Evolutionary conservation across 2,329 filamentous ascomycete genomes (phyloP).

Genomic region (Hypoxylon sp.): DNA sequence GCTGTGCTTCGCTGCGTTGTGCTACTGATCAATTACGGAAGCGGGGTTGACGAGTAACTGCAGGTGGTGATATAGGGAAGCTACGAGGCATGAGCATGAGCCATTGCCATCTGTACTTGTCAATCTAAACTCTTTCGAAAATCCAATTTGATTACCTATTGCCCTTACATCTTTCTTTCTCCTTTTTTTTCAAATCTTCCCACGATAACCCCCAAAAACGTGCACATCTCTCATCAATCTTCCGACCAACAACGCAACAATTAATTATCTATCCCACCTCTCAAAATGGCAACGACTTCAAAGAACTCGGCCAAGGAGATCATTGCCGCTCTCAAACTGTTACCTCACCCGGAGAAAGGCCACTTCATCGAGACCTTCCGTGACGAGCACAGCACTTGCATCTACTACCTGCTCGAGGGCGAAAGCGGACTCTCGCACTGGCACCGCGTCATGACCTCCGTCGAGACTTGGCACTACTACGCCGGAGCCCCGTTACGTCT

Average conservation of each 20-base stretch:
- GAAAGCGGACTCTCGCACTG: constrained; percentile 54
- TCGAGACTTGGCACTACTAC: constrained; percentile 63
- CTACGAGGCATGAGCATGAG: no score
- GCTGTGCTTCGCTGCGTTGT: no score
- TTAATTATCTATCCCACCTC: background rate
- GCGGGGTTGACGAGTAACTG: constrained; percentile 5
- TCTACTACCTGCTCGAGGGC: constrained; percentile 62
- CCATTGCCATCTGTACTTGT: no score
- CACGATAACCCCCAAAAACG: no score
- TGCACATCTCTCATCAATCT: no score
- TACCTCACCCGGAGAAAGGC: constrained; percentile 58
- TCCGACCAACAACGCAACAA: no score
- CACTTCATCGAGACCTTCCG: constrained; percentile 58
- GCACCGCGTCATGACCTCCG: constrained; percentile 58
- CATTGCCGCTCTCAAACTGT: constrained; percentile 53
- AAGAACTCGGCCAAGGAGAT: constrained; percentile 53
- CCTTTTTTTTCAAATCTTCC: no score
- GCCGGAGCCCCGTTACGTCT: constrained; percentile 59
- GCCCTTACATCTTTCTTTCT: constrained; percentile 7
- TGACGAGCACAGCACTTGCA: constrained; percentile 56
- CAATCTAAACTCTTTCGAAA: no score
- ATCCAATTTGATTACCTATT: no score
- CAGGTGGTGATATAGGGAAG: no score
- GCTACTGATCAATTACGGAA: no score
- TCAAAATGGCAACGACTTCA: constrained; percentile 37